A percentile compares a stretch with the other conserved stretches of the same genome.
These are phyloP conservation scores for Boletus fagicola DNA, from an alignment of 768 basidiomycete genomes.

Conservation along the genomic window DNA sequence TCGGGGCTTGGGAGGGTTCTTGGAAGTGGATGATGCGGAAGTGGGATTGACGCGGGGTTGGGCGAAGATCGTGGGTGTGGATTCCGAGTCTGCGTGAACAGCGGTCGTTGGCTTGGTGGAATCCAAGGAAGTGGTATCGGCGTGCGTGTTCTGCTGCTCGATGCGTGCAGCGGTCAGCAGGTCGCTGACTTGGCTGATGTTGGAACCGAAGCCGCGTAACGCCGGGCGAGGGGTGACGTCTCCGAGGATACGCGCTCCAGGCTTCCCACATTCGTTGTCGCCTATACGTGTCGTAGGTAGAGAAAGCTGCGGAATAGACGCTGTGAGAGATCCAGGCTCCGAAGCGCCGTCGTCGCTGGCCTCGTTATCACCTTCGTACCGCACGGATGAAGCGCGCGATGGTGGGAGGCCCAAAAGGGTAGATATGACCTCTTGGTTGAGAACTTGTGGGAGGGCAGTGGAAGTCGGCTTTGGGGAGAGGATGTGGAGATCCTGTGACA, in stretches of 20 bases:
- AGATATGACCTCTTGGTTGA: slow-evolving; percentile 69
- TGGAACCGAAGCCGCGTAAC: slow-evolving; percentile 35
- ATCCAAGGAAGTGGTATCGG: slow-evolving; percentile 1
- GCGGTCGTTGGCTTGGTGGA: slow-evolving; percentile 1
- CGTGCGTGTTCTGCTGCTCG: slow-evolving; percentile 16
- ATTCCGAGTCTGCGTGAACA: slow-evolving; percentile 2
- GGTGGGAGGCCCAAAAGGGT: slow-evolving; percentile 56
- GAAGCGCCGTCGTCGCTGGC: slow-evolving; percentile 34
- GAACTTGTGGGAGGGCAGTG: slow-evolving; percentile 56
- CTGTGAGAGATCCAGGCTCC: slow-evolving; percentile 40
- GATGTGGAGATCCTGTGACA: slow-evolving; percentile 38
- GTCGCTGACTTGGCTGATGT: slow-evolving; percentile 31
- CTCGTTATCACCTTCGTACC: slow-evolving; percentile 63
- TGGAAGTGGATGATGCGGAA: slow-evolving; percentile 13
- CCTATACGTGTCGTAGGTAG: slow-evolving; percentile 15
- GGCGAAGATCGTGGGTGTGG: slow-evolving; percentile 14
- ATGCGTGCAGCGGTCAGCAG: slow-evolving; percentile 26
- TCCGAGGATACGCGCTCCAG: slow-evolving; percentile 25
- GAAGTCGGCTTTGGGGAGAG: slow-evolving; percentile 57
- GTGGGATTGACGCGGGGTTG: slow-evolving; percentile 8
- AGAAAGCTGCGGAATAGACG: slow-evolving; percentile 39
- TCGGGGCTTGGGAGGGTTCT: slow-evolving; percentile 31
- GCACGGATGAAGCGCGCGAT: slow-evolving; percentile 38
- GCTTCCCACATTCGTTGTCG: slow-evolving; percentile 21
- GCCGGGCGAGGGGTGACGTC: slow-evolving; percentile 68